A percentile compares a stretch with the other conserved stretches of the same genome.
Evolutionary conservation across 441 rosid genomes (phyloP).

Genomic region (Aquilaria agallochum): DNA sequence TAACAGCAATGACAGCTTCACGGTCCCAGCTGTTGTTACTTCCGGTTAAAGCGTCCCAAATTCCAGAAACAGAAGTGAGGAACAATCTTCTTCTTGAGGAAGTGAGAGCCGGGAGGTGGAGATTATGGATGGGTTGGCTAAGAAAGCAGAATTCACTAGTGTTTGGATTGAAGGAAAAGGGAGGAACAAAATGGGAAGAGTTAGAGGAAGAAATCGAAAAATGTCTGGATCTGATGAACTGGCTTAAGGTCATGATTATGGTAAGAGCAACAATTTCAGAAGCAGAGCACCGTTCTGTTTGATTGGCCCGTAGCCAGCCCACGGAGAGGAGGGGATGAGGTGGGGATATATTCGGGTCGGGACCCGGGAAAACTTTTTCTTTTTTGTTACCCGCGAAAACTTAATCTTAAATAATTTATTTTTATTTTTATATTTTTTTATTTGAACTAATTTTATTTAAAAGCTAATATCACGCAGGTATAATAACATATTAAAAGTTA

Average conservation of each 20-base stretch:
- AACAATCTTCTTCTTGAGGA: constrained; percentile 59
- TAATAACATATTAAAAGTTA: no score
- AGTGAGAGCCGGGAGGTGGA: constrained; percentile 28
- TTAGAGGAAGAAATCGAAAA: constrained; percentile 13
- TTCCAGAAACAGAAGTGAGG: constrained; percentile 68
- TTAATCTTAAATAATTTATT: no score
- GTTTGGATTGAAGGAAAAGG: constrained; percentile 12
- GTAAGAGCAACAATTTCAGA: no score
- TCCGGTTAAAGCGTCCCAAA: constrained; percentile 84
- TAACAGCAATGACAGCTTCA: constrained; percentile 56
- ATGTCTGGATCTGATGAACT: constrained; percentile 26
- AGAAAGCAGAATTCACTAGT: constrained; percentile 10
- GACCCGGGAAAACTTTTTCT: no score
- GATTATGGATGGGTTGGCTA: constrained; percentile 27
- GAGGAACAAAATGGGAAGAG: constrained; percentile 20
- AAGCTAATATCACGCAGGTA: no score
- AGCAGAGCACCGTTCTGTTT: no score
- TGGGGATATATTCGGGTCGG: no score
- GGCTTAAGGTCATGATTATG: constrained; percentile 44
- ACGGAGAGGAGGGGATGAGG: no score
- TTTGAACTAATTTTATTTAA: no score
- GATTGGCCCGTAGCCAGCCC: no score
- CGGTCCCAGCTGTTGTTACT: constrained; percentile 33
- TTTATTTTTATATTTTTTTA: no score
- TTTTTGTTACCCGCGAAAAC: no score